Evolutionary conservation across 257 asterid species (phyloP).

Genomic region (Solanum pinnatisectum): DNA sequence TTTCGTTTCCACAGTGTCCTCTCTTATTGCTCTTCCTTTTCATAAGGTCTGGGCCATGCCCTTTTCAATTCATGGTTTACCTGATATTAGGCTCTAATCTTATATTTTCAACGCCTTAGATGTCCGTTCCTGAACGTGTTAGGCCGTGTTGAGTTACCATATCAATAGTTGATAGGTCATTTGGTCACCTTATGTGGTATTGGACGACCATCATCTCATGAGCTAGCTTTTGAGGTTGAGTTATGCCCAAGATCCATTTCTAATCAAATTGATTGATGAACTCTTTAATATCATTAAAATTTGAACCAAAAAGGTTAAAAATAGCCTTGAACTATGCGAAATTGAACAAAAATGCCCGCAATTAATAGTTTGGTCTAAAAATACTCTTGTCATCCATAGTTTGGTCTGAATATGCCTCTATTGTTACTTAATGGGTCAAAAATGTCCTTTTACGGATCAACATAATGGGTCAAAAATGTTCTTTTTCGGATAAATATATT

Average conservation of each 20-base stretch:
- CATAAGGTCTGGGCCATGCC: neutral
- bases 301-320: neutral
- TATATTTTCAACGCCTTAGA: neutral
- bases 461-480: neutral
- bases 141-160: neutral
- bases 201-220: neutral
- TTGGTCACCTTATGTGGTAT: neutral
- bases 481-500: no score
- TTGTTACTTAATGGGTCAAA: neutral
- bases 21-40: neutral
- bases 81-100: neutral
- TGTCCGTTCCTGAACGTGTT: neutral
- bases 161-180: neutral
- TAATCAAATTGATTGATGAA: neutral
- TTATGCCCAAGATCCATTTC: neutral
- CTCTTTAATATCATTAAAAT: neutral
- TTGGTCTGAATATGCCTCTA: neutral
- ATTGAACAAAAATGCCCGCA: neutral
- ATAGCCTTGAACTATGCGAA: neutral
- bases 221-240: neutral
- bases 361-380: neutral
- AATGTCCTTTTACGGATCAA: neutral
- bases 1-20: neutral
- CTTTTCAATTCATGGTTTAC: neutral
- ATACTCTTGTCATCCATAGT: neutral